Percentiles rank a stretch among this genome's conserved stretches.
Conservation (phyloP, 352 stramenopile species). For the Plasmopara muralis region DNA sequence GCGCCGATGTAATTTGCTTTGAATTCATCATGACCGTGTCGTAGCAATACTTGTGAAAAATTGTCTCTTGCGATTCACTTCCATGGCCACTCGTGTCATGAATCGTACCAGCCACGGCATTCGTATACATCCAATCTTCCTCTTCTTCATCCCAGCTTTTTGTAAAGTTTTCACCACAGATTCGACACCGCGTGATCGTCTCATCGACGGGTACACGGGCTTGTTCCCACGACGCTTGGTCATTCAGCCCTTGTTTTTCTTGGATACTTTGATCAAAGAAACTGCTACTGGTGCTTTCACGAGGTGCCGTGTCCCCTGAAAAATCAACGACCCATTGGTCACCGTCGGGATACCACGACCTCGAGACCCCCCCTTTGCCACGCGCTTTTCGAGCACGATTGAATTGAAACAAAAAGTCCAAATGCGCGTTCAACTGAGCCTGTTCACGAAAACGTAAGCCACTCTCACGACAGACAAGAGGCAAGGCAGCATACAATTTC, state of each 20-base stretch:
- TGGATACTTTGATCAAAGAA: constrained; percentile 66
- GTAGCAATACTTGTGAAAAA: constrained; percentile 89
- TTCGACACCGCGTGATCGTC: constrained; percentile 69
- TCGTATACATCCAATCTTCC: constrained; percentile 88
- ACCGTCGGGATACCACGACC: constrained; percentile 79
- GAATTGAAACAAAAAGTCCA: constrained; percentile 85
- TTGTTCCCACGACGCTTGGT: constrained; percentile 55
- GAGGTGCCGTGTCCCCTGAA: constrained; percentile 44
- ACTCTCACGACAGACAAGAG: constrained; percentile 74
- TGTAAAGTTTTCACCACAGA: constrained; percentile 76
- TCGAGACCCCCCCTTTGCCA: constrained; percentile 71
- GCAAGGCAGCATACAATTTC: constrained; percentile 77
- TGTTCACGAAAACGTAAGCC: constrained; percentile 77
- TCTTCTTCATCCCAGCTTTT: constrained; percentile 87
- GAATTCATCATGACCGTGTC: constrained; percentile 80
- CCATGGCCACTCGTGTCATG: constrained; percentile 35
- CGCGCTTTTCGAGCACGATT: constrained; percentile 77
- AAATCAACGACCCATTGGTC: constrained; percentile 78
- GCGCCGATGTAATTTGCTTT: constrained; percentile 64
- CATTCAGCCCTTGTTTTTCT: constrained; percentile 40
- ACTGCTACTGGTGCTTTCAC: constrained; percentile 68
- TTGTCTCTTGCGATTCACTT: constrained; percentile 49
- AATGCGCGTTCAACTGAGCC: constrained; percentile 64
- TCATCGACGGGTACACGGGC: constrained; percentile 74
- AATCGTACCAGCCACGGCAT: constrained; percentile 72